These are phyloP conservation scores for Wickerhamomyces strasburgensis DNA, from an alignment of 805 yeast species.

Conservation along the genomic window DNA sequence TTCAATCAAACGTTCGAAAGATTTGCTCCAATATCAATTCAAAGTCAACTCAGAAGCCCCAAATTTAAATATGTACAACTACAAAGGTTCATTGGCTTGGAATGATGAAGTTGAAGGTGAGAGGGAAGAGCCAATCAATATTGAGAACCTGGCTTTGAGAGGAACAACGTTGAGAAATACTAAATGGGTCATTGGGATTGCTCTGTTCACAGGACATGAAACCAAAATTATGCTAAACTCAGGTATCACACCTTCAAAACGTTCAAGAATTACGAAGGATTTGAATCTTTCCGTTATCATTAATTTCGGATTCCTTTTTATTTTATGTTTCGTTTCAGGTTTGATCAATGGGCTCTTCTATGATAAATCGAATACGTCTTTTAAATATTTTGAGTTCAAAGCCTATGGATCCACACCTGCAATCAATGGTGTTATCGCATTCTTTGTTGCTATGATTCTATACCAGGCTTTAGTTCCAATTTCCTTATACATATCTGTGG, in stretches of 20 bases:
- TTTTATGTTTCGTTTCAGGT: slow-evolving; percentile 65
- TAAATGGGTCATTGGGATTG: slow-evolving; percentile 75
- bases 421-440: slow-evolving; percentile 62
- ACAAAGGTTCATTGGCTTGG: slow-evolving; percentile 63
- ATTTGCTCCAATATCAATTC: slow-evolving; percentile 45
- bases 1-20: slow-evolving; percentile 40
- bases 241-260: slow-evolving; percentile 73
- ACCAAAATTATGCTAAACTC: slow-evolving; percentile 77
- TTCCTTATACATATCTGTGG: slow-evolving; percentile 75
- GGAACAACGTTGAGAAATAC: slow-evolving; percentile 75
- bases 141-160: slow-evolving; percentile 63
- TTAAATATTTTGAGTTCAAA: slow-evolving; percentile 60
- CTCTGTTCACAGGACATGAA: slow-evolving; percentile 71
- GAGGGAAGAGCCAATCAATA: slow-evolving; percentile 54
- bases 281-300: slow-evolving; percentile 63
- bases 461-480: slow-evolving; percentile 81
- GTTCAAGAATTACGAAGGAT: slow-evolving; percentile 69
- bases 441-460: slow-evolving; percentile 70
- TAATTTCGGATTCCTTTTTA: slow-evolving; percentile 58
- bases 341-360: slow-evolving; percentile 69
- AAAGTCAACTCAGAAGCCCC: slow-evolving; percentile 79
- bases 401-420: slow-evolving; percentile 62
- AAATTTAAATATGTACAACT: slow-evolving; percentile 66
- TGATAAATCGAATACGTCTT: slow-evolving; percentile 38
- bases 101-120: slow-evolving; percentile 31